Percentiles rank a stretch among this genome's conserved stretches.
Conservation (phyloP, 805 yeast genomes). For the Myxozyma udenii region DNA sequence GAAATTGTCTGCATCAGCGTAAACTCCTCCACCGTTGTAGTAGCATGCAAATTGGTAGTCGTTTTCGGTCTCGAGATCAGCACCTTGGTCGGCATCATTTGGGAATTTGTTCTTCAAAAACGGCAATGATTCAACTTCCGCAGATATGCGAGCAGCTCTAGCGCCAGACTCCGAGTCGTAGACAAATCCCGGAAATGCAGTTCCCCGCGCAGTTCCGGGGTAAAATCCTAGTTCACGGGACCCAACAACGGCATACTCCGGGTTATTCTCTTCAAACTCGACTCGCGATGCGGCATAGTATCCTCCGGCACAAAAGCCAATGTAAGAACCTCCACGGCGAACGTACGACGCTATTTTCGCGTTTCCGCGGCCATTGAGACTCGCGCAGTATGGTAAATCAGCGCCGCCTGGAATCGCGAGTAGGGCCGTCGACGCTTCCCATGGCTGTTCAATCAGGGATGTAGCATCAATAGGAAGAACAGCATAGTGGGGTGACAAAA, state of each 20-base stretch:
- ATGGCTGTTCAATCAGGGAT: conserved; percentile 74
- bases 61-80: background rate
- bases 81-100: background rate
- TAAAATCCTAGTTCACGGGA: conserved; percentile 75
- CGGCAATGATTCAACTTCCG: conserved; percentile 23
- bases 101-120: background rate
- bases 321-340: conserved; percentile 70
- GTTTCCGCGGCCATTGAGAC: conserved; percentile 69
- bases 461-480: conserved; percentile 66
- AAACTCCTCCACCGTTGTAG: conserved; percentile 88
- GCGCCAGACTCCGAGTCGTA: conserved; percentile 80
- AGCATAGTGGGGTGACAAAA: conserved; percentile 84
- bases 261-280: conserved; percentile 79
- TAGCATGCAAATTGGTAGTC: conserved; percentile 41
- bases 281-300: conserved; percentile 72
- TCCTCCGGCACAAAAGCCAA: conserved; percentile 96
- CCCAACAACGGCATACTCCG: conserved; percentile 73
- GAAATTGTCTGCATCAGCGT: conserved; percentile 66
- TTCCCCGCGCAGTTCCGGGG: conserved; percentile 81
- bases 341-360: conserved; percentile 60
- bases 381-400: conserved; percentile 77
- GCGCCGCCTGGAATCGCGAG: conserved; percentile 97
- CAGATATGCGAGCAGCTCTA: conserved; percentile 49
- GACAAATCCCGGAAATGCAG: conserved; percentile 73
- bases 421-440: conserved; percentile 76